Evolutionary conservation across 208 protist species (phyloP), one percentile per base, ranked within the genome.

Genomic region (Trypanosoma conorhini): DNA sequence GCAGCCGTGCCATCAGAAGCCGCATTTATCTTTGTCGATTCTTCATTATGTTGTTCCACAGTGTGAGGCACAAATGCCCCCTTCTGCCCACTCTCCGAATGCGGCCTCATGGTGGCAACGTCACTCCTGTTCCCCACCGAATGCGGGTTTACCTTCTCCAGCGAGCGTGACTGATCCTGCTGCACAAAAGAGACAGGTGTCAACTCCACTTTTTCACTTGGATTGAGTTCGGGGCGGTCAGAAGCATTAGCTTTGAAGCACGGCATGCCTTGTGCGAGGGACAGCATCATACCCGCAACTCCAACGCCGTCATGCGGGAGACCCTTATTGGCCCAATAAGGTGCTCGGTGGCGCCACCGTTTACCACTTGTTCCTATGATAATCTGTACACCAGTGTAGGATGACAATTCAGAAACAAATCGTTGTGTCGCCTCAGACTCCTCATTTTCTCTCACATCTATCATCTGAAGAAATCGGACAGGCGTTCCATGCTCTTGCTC

Each of bases 401-500:
- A 60, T 21, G 51, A 60, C n/a, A 76, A 22, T 51, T 62, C 55
- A 24, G 40, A 19, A 24, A 71, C 40, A 59, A 67, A 44, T 22
- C 50, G 63, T 38, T 70, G 72, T 3, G 64, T 59, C 1, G 58
- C 48, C 0, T 42, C 21, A 21, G 72, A 65, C 51, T 76, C 72
- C 21, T 76, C 72, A 52, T 76, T 76, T 40, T 70, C 19, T 40
- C 50, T 52, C 13, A 76, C 48, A 66, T 76, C 64, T 59, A 76
- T 76, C 26, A 61, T 44, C 33, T 67, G 17, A 19, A 76, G 31
- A 57, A 1, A 40, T 40, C 24, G 38, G 0, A 57, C 15, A 31
- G 13, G 17, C 19, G 10, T 22, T 42, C 0, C 0, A 9, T 26
- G 19, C 24, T 55, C 10, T 30, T 51, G 33, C 13, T 42, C 60